Evolutionary conservation across 176 grass and related monocot species (phyloP), one percentile per base, ranked within the genome.

Genomic region (Elymus sibiricus): DNA sequence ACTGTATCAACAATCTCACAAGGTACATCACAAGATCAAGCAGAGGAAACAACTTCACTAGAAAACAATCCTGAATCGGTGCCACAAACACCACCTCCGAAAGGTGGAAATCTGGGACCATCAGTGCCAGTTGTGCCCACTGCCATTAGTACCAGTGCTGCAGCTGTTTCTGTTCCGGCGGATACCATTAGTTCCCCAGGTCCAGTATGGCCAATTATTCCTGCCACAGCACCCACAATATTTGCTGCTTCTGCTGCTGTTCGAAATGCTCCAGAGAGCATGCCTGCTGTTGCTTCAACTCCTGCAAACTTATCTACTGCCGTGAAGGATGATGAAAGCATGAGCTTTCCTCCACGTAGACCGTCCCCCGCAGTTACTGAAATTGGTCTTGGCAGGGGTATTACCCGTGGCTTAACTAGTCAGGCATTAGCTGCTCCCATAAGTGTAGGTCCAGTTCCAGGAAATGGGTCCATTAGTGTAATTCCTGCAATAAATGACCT

Each of bases 321-420:
- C 24, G 68, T 81, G 70, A 99, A 94, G 87, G 97, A 99, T 78
- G 97, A 99, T 82, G 97, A 94, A 70, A 86, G 55, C 61, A 90
- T 88, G 90, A 92, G 40, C 69, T 87, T 96, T 74, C 90, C 94
- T 82, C 90, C 77, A 11, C 89, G 86, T 15, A 88, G 91, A 77
- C 69, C 91, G 70, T 98, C 94, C 83, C 97, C 97, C 78, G 90
- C 89, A 35, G 86, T 96, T 67, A 86, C 84, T 26, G 94, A 95
- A 87, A 72, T 87, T 80, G 84, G 84, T 70, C 78, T 87, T 79
- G 94, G 88, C 53, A 95, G 87, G 75, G 94, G 91, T 69, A 85
- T 91, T 74, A 42, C 74, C 58, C 86, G 91, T 80, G 94, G 94
- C 59, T 85, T 90, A 86, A 84, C 88, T 70, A 90, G 85, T 74